A percentile compares a stretch with the other conserved stretches of the same genome.
Conservation (phyloP, 768 basidiomycete genomes). For the Pleurotus citrinopileatus region DNA sequence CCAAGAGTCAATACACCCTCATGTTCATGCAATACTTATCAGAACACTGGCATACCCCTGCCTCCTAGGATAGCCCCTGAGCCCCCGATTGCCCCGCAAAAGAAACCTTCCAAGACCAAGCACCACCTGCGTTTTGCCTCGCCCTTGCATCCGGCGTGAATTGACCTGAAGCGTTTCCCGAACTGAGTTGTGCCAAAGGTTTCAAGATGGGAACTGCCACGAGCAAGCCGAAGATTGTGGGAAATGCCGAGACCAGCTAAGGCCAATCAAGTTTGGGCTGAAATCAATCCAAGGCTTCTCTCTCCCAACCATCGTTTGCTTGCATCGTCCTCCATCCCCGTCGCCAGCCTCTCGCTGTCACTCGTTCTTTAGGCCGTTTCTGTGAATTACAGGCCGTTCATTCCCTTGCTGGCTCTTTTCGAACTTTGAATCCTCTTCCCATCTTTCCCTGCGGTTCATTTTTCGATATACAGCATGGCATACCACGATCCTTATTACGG, state of each 20-base stretch:
- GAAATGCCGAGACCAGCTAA: slow-evolving; percentile 7
- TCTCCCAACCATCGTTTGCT: background rate
- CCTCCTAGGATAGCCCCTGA: no score
- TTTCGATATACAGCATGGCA: slow-evolving; percentile 40
- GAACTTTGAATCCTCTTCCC: background rate
- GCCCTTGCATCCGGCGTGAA: no score
- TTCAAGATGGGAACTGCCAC: slow-evolving; percentile 6
- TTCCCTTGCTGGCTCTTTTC: slow-evolving; percentile 16
- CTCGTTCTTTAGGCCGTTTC: slow-evolving; percentile 11
- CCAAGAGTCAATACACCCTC: no score
- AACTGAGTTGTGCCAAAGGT: no score
- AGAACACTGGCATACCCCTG: no score
- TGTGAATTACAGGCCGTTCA: slow-evolving; percentile 20
- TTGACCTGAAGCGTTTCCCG: no score
- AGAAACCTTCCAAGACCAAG: no score
- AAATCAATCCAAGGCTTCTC: background rate
- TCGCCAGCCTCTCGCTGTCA: slow-evolving; percentile 6
- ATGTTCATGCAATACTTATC: no score
- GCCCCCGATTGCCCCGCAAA: no score
- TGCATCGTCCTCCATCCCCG: background rate
- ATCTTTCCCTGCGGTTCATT: slow-evolving; percentile 4
- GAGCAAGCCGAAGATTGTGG: background rate
- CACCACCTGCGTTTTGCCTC: no score
- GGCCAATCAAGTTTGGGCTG: slow-evolving; percentile 3
- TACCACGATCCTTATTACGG: slow-evolving; percentile 53